A percentile compares a stretch with the other conserved stretches of the same genome.
These are phyloP conservation scores for Neofusicoccum ribis DNA, from an alignment of 2,329 filamentous ascomycete genomes.

Conservation along the genomic window DNA sequence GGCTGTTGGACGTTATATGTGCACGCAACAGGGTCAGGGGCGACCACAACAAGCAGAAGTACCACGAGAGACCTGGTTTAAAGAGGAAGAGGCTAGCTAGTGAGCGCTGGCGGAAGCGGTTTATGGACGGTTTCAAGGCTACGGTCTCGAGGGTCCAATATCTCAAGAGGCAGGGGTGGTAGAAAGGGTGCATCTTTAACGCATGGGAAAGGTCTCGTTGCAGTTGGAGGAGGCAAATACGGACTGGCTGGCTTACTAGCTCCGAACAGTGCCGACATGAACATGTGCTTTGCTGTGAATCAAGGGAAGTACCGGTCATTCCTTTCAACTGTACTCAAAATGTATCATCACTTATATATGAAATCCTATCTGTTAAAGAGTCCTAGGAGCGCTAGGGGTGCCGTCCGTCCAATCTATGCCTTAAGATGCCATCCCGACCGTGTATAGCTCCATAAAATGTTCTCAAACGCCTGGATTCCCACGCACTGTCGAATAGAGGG, in stretches of 20 bases:
- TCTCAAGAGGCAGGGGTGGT: conserved; percentile 80
- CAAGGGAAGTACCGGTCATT: neutral
- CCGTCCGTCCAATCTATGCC: neutral
- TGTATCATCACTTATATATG: conserved; percentile 8
- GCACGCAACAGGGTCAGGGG: conserved; percentile 58
- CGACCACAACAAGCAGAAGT: conserved; percentile 62
- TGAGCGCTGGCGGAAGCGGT: conserved; percentile 68
- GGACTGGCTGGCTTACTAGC: no score
- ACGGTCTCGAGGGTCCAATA: conserved; percentile 66
- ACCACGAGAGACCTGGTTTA: conserved; percentile 72
- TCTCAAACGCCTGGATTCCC: neutral
- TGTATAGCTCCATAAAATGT: neutral
- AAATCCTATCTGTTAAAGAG: neutral
- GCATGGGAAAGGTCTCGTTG: neutral
- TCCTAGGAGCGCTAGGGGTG: neutral
- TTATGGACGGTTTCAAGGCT: conserved; percentile 67
- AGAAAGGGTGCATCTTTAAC: neutral
- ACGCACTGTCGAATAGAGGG: neutral
- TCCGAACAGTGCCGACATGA: neutral
- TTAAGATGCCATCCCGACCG: neutral
- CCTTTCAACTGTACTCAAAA: neutral
- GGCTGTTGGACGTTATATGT: conserved; percentile 44
- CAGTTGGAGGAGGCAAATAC: neutral
- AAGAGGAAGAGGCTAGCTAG: conserved; percentile 75
- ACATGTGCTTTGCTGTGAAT: neutral